Evolutionary conservation across 495 filamentous ascomycete species (phyloP), one percentile per base, ranked within the genome.

Genomic region (Penicillium turbatum): DNA sequence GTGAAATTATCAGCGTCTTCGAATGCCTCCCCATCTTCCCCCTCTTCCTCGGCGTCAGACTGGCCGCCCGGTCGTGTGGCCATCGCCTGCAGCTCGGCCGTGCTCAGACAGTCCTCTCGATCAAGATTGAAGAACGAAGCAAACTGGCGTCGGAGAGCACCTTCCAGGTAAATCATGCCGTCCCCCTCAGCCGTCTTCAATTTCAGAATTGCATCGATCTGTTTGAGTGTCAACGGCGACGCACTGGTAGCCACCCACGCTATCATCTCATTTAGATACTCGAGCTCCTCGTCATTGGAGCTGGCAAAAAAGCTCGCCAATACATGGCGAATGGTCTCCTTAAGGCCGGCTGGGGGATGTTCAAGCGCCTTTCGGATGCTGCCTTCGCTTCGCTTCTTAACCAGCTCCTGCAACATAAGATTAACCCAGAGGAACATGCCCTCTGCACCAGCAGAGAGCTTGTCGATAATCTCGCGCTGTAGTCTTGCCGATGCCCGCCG

Each of bases 351-450:
- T 0, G 71, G 70, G 3, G 64, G 61, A 26, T 60, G 37, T 27
- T 70, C 55, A 8, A 74, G 60, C 2, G 43, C 47, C 15, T 64
- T 61, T 15, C 56, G 56, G 7, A 74, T 71, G 10, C 51, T 50
- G 16, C 41, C 45, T 10, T 60, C 61, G 29, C 53, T 51, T 3
- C 60, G 56, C 59, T 65, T 65, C 41, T 62, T 61, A 11, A 51
- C 42, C n/a, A 74, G 36, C 48, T 72, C 66, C n/a, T 63, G 52
- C 17, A 71, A 29, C 64, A 71, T 71, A 2, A 72, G 56, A 30
- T 68, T 59, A 10, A 65, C 69, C 64, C 68, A 68, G 3, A 72
- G 57, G 51, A 74, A 74, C 60, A 74, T 69, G 10, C 71, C 71
- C 38, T 69, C 54, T 1, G 68, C 69, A 2, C 56, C 60, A 31